Percentiles rank a stretch among this genome's conserved stretches.
These are phyloP conservation scores for Dothidotthia symphoricarpi DNA, from an alignment of 2,329 filamentous ascomycete species.

Conservation along the genomic window DNA sequence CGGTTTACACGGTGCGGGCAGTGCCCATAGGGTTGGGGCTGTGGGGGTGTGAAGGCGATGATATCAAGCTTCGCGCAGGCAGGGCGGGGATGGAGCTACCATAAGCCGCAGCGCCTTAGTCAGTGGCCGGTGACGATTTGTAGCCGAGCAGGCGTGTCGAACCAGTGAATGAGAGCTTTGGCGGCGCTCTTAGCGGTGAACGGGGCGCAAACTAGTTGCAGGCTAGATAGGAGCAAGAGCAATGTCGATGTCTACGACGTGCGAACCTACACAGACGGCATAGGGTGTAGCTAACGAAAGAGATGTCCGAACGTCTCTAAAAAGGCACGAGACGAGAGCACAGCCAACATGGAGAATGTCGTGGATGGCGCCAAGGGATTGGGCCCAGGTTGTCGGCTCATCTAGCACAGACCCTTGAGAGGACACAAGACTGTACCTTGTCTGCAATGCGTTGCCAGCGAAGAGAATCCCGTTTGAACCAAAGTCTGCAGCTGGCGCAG, in stretches of 20 bases:
- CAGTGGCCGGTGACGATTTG: constrained; percentile 17
- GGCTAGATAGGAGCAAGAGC: constrained; percentile 12
- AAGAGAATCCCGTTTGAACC: no score
- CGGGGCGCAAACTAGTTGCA: constrained; percentile 11
- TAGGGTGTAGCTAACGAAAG: neutral
- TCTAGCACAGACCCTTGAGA: no score
- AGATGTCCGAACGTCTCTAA: neutral
- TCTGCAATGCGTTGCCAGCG: no score
- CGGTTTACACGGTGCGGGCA: constrained; percentile 20
- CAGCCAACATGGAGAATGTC: no score
- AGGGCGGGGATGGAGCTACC: constrained; percentile 27
- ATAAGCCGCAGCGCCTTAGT: constrained; percentile 26
- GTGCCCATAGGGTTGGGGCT: constrained; percentile 17
- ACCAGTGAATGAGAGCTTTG: constrained; percentile 27
- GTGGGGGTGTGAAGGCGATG: constrained; percentile 22
- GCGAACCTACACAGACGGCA: neutral
- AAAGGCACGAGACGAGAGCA: no score
- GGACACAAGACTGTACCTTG: no score
- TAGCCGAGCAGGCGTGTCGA: constrained; percentile 18
- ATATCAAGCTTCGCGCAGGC: constrained; percentile 21
- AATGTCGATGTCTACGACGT: constrained; percentile 3
- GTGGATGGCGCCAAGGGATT: no score
- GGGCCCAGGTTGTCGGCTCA: no score
- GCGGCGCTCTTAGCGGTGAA: constrained; percentile 21
- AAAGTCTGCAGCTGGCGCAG: no score